Evolutionary conservation across 2,329 filamentous ascomycete genomes (phyloP), one percentile per base, ranked within the genome.

Genomic region (Cyphellophora europaea): DNA sequence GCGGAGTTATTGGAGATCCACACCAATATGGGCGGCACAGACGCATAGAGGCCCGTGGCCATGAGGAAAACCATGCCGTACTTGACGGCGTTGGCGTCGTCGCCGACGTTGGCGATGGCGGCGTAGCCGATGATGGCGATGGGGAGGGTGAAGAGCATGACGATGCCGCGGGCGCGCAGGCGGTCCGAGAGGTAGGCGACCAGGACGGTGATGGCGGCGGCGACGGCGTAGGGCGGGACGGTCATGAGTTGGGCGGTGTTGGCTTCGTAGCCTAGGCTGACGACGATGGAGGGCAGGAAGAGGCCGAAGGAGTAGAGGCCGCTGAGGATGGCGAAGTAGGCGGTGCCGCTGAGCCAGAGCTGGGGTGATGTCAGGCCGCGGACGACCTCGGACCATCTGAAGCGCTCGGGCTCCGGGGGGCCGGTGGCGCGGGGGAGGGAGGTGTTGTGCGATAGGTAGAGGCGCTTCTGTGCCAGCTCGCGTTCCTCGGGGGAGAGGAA

Each of bases 271-370:
- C 71, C 71, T 45, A 74, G 51, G 38, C 72, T 62, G 30, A 67
- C 65, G 47, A 93, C 81, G 51, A 93, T 91, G 14, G 77, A 81
- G 0, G 86, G 86, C 3, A 89, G 61, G 61, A 93, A 88, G 4
- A 88, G 67, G 2, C 74, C 79, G 58, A 87, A 86, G 4, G 77
- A 77, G 53, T 87, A 88, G 3, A 86, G 63, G 91, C 79, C 82
- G 91, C 52, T 93, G 85, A 87, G 89, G 42, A 88, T 78, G 32
- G 82, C 57, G 55, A 83, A 82, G 51, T 79, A 79, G 6, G 74
- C 80, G 2, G 71, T 63, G 58, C 77, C 89, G 14, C 80, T 91
- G 63, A 93, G 93, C 79, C 82, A 93, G 52, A 93, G 85, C 39
- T 71, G 78, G 11, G 89, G 47, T 5, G 77, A 77, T 41, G 77